phyloP scores from a whole-genome alignment of 257 asterid species.

The Plantago elongata region DNA sequence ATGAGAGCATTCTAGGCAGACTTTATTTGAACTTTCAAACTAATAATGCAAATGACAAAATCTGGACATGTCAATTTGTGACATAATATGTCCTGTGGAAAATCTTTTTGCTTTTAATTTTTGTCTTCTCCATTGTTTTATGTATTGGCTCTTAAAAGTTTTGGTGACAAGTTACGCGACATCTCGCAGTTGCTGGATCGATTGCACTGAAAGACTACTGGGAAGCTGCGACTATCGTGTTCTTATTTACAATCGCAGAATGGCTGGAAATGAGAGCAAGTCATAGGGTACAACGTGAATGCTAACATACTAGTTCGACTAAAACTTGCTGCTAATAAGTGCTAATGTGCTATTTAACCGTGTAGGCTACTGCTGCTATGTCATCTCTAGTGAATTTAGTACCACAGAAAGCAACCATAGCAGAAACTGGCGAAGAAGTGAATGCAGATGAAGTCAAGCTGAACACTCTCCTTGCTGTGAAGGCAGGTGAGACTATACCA shows the following conservation, averaged over 20 bases:
- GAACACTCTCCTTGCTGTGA: constrained; percentile 62
- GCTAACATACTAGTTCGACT: not conserved
- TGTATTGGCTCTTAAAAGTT: not conserved
- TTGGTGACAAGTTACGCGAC: not conserved
- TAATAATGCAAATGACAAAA: too few species aligned
- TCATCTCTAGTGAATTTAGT: constrained; percentile 65
- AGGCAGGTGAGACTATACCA: constrained; percentile 74
- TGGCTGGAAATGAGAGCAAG: constrained; percentile 89
- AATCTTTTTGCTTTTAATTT: too few species aligned
- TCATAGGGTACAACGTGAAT: constrained; percentile 52
- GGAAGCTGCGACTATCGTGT: constrained; percentile 92
- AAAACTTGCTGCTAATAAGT: not conserved
- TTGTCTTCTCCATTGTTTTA: too few species aligned
- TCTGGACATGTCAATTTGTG: too few species aligned
- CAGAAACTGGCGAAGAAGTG: constrained; percentile 66
- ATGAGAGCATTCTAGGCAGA: too few species aligned
- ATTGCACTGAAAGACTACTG: constrained; percentile 63
- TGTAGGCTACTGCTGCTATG: constrained; percentile 56
- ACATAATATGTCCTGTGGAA: too few species aligned
- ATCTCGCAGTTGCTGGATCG: constrained; percentile 67
- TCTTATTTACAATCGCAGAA: constrained; percentile 68
- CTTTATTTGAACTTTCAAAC: too few species aligned
- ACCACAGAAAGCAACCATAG: constrained; percentile 71
- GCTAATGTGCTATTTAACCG: not conserved
- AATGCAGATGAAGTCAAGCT: constrained; percentile 62